Percentiles rank a stretch among this genome's conserved stretches.
Conservation (phyloP, 257 asterid genomes). For the Sherardia arvensis region DNA sequence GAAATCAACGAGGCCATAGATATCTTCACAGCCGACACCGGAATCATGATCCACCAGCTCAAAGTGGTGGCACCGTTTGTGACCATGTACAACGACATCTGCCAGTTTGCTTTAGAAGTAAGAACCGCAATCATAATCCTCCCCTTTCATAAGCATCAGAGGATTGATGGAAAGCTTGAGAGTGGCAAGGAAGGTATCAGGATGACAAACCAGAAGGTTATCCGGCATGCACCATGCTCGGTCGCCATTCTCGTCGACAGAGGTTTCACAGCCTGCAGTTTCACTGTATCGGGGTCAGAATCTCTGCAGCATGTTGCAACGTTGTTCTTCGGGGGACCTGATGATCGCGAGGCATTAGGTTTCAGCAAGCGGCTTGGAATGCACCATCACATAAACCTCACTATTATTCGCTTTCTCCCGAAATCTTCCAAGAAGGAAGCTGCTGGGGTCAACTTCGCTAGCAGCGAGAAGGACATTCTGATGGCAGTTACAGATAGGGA, state of each 20-base stretch:
- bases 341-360: constrained; percentile 93
- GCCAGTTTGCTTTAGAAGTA: constrained; percentile 56
- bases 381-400: constrained; percentile 80
- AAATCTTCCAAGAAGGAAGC: constrained; percentile 28
- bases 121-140: constrained; percentile 70
- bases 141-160: constrained; percentile 93
- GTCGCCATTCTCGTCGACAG: constrained; percentile 88
- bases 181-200: constrained; percentile 82
- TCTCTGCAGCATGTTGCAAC: constrained; percentile 74
- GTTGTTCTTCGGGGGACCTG: constrained; percentile 90
- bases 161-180: constrained; percentile 91
- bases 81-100: constrained; percentile 56
- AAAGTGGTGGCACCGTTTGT: constrained; percentile 69
- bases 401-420: constrained; percentile 71
- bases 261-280: constrained; percentile 64
- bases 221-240: constrained; percentile 69
- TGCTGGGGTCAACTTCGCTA: constrained; percentile 48
- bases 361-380: constrained; percentile 81
- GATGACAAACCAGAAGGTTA: constrained; percentile 74
- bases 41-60: constrained; percentile 54
- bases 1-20: constrained; percentile 93
- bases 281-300: constrained; percentile 31
- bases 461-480: constrained; percentile 45
- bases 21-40: constrained; percentile 63
- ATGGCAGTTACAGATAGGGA: constrained; percentile 64